Evolutionary conservation across 192 early-diverging fungal species (phyloP).

Genomic region (Lobulomyces angularis): DNA sequence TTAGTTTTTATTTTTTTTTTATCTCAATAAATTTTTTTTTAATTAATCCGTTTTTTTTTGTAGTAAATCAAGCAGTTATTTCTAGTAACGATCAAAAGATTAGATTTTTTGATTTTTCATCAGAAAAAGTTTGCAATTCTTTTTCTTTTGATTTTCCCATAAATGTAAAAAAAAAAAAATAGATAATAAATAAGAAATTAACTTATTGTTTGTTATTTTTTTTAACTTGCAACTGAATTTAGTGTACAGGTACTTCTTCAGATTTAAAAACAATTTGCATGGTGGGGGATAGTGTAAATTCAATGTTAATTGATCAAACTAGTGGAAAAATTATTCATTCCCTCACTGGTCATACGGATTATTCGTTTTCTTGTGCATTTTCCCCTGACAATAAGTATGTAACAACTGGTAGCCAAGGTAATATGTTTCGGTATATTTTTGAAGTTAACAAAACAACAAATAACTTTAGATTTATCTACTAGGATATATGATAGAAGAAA

Average conservation of each 20-base stretch:
- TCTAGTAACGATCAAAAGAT: conserved; percentile 43
- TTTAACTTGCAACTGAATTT: conserved; percentile 1
- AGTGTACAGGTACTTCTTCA: conserved; percentile 45
- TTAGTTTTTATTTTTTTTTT: conserved; percentile 7
- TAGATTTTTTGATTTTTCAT: conserved; percentile 33
- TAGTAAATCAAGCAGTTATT: conserved; percentile 26
- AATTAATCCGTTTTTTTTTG: not conserved
- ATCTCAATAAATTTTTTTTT: not conserved
- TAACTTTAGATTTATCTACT: conserved; percentile 21
- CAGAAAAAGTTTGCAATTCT: conserved; percentile 13
- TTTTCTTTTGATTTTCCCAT: conserved; percentile 39
- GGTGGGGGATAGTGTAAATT: conserved; percentile 33
- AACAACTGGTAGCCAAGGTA: conserved; percentile 57
- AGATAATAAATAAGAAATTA: not conserved
- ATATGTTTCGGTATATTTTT: conserved; percentile 17
- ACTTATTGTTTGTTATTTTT: conserved; percentile 2
- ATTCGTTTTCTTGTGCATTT: conserved; percentile 58
- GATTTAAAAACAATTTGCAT: conserved; percentile 44
- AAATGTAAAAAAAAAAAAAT: conserved; percentile 31
- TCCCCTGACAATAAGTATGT: conserved; percentile 37
- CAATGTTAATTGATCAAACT: conserved; percentile 15
- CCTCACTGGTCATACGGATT: conserved; percentile 51
- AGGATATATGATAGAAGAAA: conserved; percentile 56
- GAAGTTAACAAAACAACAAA: not conserved
- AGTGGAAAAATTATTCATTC: conserved; percentile 10